Evolutionary conservation across 441 rosid genomes (phyloP).

Genomic region (Aleurites moluccanus): DNA sequence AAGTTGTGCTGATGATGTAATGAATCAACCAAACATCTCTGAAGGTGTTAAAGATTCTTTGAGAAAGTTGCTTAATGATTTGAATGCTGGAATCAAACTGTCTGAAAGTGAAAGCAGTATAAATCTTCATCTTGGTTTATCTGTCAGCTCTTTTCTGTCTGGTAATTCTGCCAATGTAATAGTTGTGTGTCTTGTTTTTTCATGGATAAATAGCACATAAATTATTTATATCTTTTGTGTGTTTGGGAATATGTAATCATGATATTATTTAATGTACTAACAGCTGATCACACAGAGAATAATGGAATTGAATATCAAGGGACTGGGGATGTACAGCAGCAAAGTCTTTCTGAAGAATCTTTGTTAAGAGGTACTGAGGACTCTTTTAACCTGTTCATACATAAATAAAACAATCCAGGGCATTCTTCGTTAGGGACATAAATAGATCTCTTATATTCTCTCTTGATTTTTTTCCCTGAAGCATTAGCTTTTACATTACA

Average conservation of each 20-base stretch:
- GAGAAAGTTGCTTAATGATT: constrained; percentile 32
- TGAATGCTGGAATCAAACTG: constrained; percentile 17
- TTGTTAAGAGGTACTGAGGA: constrained; percentile 36
- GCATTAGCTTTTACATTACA: constrained; percentile 9
- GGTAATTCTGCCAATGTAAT: constrained; percentile 33
- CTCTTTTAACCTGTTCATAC: constrained; percentile 10
- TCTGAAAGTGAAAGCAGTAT: constrained; percentile 39
- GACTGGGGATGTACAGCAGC: constrained; percentile 26
- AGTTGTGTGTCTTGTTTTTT: constrained; percentile 1
- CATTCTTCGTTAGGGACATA: constrained; percentile 15
- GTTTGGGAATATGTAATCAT: constrained; percentile 9
- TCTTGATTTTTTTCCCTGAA: constrained; percentile 6
- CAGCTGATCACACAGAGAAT: constrained; percentile 36
- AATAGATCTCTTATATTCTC: constrained; percentile 5
- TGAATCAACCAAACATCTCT: constrained; percentile 30
- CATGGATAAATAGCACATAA: background rate
- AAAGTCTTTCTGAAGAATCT: constrained; percentile 35
- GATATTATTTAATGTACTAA: constrained; percentile 23
- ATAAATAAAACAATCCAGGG: background rate
- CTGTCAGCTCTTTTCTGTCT: constrained; percentile 37
- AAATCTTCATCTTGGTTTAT: constrained; percentile 53
- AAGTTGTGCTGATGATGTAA: constrained; percentile 32
- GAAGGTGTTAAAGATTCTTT: constrained; percentile 33
- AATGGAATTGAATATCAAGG: constrained; percentile 35
- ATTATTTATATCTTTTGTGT: constrained; percentile 9